These are phyloP conservation scores for Mucor mucedo DNA, from an alignment of 371 early-diverging fungal species.

Conservation along the genomic window DNA sequence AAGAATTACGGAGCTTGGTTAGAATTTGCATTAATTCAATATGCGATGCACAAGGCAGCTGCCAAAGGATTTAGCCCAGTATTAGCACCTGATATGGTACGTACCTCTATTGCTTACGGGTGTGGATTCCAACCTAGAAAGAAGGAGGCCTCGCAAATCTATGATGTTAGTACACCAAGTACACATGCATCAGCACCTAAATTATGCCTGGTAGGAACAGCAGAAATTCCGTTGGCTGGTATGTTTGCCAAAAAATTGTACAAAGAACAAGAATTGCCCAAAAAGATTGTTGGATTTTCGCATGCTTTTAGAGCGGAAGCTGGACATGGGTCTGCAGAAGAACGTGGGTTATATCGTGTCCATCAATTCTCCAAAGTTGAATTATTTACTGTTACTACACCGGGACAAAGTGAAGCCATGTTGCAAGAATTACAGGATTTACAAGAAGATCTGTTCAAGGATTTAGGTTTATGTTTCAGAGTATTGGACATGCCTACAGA, in stretches of 20 bases:
- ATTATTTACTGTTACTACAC: constrained; percentile 78
- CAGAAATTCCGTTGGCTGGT: constrained; percentile 92
- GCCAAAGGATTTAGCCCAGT: constrained; percentile 78
- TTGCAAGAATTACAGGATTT: constrained; percentile 74
- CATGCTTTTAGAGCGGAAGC: constrained; percentile 92
- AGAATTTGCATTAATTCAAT: constrained; percentile 87
- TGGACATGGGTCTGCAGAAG: constrained; percentile 83
- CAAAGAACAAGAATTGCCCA: constrained; percentile 63
- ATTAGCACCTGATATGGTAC: constrained; percentile 88
- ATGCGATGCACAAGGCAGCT: constrained; percentile 78
- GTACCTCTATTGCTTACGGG: constrained; percentile 77
- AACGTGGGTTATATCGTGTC: constrained; percentile 89
- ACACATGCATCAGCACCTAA: constrained; percentile 41
- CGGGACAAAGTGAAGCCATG: constrained; percentile 70
- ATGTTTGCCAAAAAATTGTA: constrained; percentile 71
- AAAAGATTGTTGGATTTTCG: constrained; percentile 79
- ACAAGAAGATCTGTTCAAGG: constrained; percentile 79
- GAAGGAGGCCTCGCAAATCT: constrained; percentile 84
- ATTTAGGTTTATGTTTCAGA: constrained; percentile 82
- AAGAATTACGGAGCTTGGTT: constrained; percentile 83
- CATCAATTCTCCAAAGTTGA: constrained; percentile 97
- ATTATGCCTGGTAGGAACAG: constrained; percentile 86
- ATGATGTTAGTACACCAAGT: constrained; percentile 67
- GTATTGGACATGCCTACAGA: constrained; percentile 92
- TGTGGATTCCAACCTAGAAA: constrained; percentile 92